Evolutionary conservation across 192 early-diverging fungal species (phyloP).

Genomic region (Backusella tuberculispora): DNA sequence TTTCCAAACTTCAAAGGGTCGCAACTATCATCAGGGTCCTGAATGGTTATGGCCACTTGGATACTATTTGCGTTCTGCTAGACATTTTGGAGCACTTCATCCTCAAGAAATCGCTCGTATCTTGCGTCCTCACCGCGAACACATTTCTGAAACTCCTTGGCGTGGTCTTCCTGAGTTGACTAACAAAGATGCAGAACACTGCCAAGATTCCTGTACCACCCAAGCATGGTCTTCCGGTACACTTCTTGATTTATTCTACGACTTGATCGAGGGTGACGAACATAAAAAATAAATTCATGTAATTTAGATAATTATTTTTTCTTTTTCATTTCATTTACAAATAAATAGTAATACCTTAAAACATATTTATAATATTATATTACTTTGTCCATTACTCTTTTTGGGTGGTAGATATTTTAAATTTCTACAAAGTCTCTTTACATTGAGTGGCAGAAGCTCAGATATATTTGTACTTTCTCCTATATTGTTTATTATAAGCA

Average conservation of each 20-base stretch:
- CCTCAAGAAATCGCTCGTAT: conserved; percentile 62
- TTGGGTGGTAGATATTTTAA: background rate
- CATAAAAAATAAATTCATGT: background rate
- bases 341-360: background rate
- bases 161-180: conserved; percentile 97
- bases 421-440: background rate
- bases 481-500: too few relatives aligned
- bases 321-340: background rate
- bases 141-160: conserved; percentile 74
- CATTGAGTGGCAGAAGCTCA: too few relatives aligned
- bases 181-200: conserved; percentile 81
- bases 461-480: too few relatives aligned
- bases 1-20: conserved; percentile 87
- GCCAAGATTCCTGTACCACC: conserved; percentile 84
- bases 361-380: background rate
- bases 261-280: conserved; percentile 32
- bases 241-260: conserved; percentile 69
- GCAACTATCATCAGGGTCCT: conserved; percentile 95
- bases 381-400: background rate
- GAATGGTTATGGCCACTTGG: conserved; percentile 97
- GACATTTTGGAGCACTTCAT: conserved; percentile 64
- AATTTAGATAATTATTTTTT: background rate
- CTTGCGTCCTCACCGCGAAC: conserved; percentile 78
- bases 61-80: conserved; percentile 87
- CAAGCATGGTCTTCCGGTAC: conserved; percentile 92